Base-by-base conservation (phyloP, 2,329 filamentous ascomycete genomes). In the Ascochyta lentis region DNA sequence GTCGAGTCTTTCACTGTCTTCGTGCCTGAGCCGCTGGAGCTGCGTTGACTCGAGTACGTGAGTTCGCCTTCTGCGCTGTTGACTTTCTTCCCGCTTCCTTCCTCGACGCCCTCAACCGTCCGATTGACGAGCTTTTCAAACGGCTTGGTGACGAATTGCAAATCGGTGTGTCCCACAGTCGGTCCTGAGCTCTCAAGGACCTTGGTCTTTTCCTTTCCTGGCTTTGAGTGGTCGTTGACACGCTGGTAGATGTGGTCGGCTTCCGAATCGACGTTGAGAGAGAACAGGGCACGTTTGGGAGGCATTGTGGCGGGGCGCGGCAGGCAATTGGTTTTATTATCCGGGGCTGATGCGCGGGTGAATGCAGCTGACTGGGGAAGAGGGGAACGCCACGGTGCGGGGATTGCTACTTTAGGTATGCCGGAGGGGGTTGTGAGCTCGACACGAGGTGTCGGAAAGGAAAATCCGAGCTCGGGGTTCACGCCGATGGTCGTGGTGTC, bases 241-340 rank as follows among this genome's bases (percentile, higher is more conserved):
- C 73, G 72, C 39, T 76, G 69, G 61, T 72, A 71, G 16, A 77
- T 65, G 59, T 76, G 71, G 29, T 77, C 70, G 23, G 73, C 66
- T 63, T 78, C 69, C 19, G 75, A 76, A 52, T 76, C 69, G 56
- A 79, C 64, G 48, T 75, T 76, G 12, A 77, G 72, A 0, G 71
- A 72, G 59, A 78, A 71, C 49, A 77, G 50, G 4, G 70, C 66
- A 55, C 72, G 69, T 47, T 73, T 73, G 9, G 67, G 65, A 27
- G 65, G 55, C 66, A 67, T 69, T 55, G 38, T 60, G 8, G 35
- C 41, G 39, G 51, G 22, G 19, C 23, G 38, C 31, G 37, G 38
- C 23, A 39, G 38, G 39, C 45, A 43, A 31, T 33, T 56, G 47
- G 41, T 54, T 55, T 52, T 66, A 64, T 65, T 58, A 67, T 66